These are phyloP conservation scores for Gossypium ekmanianum DNA, from an alignment of 345 rosid species.

Conservation along the genomic window DNA sequence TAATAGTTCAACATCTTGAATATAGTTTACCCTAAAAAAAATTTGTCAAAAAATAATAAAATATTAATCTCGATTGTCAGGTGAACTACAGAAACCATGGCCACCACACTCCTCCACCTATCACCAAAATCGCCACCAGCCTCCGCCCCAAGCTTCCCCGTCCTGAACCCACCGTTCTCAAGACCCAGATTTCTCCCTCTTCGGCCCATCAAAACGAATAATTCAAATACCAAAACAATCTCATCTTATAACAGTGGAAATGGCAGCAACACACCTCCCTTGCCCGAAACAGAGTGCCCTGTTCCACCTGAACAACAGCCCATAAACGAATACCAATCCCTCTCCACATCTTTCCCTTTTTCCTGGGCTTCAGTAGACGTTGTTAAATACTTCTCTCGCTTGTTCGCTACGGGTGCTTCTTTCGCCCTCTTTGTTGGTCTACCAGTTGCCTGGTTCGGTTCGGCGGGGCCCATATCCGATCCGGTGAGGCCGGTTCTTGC, in stretches of 20 bases:
- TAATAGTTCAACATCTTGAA: accelerated
- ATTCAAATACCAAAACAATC: conserved; percentile 14
- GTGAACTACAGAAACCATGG: conserved; percentile 18
- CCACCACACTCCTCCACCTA: conserved; percentile 24
- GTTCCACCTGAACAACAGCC: conserved; percentile 86
- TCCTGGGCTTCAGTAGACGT: conserved; percentile 67
- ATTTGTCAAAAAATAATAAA: no score
- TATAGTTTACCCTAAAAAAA: no score
- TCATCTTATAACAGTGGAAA: conserved; percentile 43
- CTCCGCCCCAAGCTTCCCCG: conserved; percentile 18
- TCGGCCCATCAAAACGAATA: conserved; percentile 14
- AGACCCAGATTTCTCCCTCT: conserved; percentile 15
- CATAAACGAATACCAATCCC: conserved; percentile 75
- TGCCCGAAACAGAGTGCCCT: conserved; percentile 75
- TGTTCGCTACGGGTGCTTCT: conserved; percentile 67
- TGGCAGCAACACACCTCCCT: conserved; percentile 46
- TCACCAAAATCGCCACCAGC: conserved; percentile 19
- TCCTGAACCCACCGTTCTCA: neutral
- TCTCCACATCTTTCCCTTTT: conserved; percentile 82
- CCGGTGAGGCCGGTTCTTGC: conserved; percentile 54
- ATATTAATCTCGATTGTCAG: neutral
- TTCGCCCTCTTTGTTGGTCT: conserved; percentile 65
- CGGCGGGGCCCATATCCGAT: conserved; percentile 59
- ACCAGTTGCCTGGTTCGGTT: conserved; percentile 85
- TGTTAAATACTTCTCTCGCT: conserved; percentile 50